Base-by-base conservation (phyloP, 495 filamentous ascomycete genomes). In the Tuber magnatum region DNA sequence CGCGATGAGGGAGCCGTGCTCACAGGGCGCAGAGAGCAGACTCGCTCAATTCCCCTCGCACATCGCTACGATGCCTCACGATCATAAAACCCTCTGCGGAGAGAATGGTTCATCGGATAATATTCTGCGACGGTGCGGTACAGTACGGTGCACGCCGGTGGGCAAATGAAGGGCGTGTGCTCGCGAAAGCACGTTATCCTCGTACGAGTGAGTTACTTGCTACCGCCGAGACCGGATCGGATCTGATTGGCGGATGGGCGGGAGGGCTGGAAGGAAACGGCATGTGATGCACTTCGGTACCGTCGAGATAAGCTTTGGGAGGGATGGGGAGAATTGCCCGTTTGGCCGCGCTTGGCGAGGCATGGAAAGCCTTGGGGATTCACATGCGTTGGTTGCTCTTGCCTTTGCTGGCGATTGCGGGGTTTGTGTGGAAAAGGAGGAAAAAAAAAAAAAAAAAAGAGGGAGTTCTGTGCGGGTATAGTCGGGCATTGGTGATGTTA, bases 251-350 rank as follows among this genome's bases (percentile, higher is more conserved):
- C 24, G 9, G 24, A n/a, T 9, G 7, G 24, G 48, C 7, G 24
- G 24, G 18, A n/a, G n/a, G 48, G 48, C 46, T 48, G n/a, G 51
- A 61, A 32, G 10, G 10, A 12, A 28, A 0, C 51, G 51, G 24
- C 51, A 61, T 61, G 51, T 61, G 51, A 61, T 61, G n/a, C 6
- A n/a, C 6, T 24, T 51, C 2, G 1, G 24, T 56, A 32, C n/a
- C n/a, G 51, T 61, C n/a, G n/a, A 61, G 51, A 61, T 61, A 61
- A 61, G 51, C 51, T 61, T 61, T 61, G 51, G 51, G 24, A 48
- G 46, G 8, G 20, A 48, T 48, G 46, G 51, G 14, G 10, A 5
- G 8, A 32, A 61, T 32, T 61, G 9, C n/a, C n/a, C 10, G 51
- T 61, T 12, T 61, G n/a, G 2, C 51, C n/a, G 51, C 9, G 51